Evolutionary conservation across 2,329 filamentous ascomycete genomes (phyloP).

Genomic region (Talaromyces sp.): DNA sequence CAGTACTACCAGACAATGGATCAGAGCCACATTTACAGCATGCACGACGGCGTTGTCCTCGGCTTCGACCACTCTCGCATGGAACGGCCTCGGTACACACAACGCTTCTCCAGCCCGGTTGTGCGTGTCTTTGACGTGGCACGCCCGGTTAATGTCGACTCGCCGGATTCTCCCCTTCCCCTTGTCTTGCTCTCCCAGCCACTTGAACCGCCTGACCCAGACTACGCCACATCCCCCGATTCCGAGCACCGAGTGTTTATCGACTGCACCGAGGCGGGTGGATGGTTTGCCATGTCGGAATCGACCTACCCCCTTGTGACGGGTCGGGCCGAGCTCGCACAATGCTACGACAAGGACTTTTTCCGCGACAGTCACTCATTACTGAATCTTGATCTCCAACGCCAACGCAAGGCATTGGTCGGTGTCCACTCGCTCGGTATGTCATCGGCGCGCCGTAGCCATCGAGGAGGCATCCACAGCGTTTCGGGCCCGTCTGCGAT

Average conservation of each 20-base stretch:
- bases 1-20: slow-evolving; percentile 79
- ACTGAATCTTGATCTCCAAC: slow-evolving; percentile 33
- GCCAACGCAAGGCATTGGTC: slow-evolving; percentile 57
- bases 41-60: slow-evolving; percentile 77
- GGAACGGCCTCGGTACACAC: slow-evolving; percentile 56
- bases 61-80: slow-evolving; percentile 64
- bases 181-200: slow-evolving; percentile 85
- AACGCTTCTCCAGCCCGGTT: slow-evolving; percentile 69
- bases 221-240: slow-evolving; percentile 27
- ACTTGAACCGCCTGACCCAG: slow-evolving; percentile 50
- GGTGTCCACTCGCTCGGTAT: slow-evolving; percentile 63
- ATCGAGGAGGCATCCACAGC: slow-evolving; percentile 38
- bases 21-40: slow-evolving; percentile 80
- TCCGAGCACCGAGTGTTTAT: slow-evolving; percentile 65
- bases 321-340: slow-evolving; percentile 55
- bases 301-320: slow-evolving; percentile 78
- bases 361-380: slow-evolving; percentile 31
- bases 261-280: slow-evolving; percentile 77
- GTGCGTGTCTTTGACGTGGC: slow-evolving; percentile 85
- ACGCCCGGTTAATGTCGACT: slow-evolving; percentile 61
- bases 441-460: slow-evolving; percentile 9
- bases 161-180: slow-evolving; percentile 57
- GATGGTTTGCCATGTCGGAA: slow-evolving; percentile 93
- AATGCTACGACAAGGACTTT: slow-evolving; percentile 51
- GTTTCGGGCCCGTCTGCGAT: slow-evolving; percentile 35